Percentiles rank a stretch among this genome's conserved stretches.
Conservation (phyloP, 2,329 filamentous ascomycete species). For the Colletotrichum truncatum region DNA sequence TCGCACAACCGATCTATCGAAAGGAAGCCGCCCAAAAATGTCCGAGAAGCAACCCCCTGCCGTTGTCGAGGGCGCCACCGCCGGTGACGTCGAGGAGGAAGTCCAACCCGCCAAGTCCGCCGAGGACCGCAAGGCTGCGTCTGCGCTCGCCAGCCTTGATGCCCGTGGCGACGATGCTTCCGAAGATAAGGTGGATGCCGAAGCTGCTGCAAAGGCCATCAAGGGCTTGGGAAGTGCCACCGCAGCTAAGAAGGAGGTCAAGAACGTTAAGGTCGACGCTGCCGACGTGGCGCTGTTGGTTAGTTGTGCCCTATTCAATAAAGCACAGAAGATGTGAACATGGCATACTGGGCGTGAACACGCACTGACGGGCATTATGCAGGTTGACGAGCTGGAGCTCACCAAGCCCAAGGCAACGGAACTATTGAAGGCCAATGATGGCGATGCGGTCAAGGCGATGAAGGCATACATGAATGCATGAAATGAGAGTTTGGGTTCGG, state of each 20-base stretch:
- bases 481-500: constrained; percentile 11
- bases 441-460: constrained; percentile 74
- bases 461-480: constrained; percentile 56
- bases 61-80: constrained; percentile 68
- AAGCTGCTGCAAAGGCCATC: constrained; percentile 78
- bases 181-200: constrained; percentile 66
- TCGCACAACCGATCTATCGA: neutral
- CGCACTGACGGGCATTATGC: neutral
- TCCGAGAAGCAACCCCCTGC: constrained; percentile 67
- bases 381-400: constrained; percentile 78
- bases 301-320: constrained; percentile 38
- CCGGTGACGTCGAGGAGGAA: constrained; percentile 68
- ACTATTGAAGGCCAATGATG: constrained; percentile 76
- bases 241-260: constrained; percentile 52
- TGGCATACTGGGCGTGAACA: neutral
- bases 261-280: constrained; percentile 78
- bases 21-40: constrained; percentile 51
- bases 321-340: neutral
- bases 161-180: constrained; percentile 55
- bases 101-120: constrained; percentile 68
- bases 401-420: constrained; percentile 78
- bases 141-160: constrained; percentile 77
- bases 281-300: constrained; percentile 77
- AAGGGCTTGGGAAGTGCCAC: constrained; percentile 62
- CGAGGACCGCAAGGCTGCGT: constrained; percentile 81